Conservation (phyloP, 345 rosid species). For the Alliaria petiolata region DNA sequence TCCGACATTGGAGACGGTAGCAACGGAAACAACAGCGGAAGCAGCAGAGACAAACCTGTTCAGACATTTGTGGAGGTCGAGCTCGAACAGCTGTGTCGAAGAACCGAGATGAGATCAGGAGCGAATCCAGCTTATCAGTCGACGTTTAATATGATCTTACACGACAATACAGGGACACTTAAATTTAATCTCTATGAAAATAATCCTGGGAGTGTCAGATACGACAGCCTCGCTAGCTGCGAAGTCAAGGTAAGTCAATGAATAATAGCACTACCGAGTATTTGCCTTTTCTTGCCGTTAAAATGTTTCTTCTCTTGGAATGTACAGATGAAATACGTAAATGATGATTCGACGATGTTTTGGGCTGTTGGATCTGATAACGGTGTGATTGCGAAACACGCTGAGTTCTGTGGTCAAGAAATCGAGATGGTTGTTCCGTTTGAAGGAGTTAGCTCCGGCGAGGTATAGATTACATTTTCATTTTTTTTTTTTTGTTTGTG, state of each 20-base stretch:
- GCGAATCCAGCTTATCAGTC: constrained; percentile 76
- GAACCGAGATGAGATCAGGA: constrained; percentile 59
- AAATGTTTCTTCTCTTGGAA: neutral
- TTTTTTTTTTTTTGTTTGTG: neutral
- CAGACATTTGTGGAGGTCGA: constrained; percentile 92
- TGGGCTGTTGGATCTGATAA: constrained; percentile 92
- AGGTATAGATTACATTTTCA: constrained; percentile 43
- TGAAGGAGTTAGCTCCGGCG: constrained; percentile 67
- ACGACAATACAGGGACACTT: constrained; percentile 65
- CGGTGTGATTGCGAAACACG: constrained; percentile 64
- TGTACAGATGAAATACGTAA: constrained; percentile 67
- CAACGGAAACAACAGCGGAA: constrained; percentile 30
- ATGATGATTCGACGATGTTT: constrained; percentile 83
- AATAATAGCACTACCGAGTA: neutral
- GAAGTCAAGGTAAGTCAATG: constrained; percentile 68
- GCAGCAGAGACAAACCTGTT: constrained; percentile 49
- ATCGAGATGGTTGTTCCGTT: constrained; percentile 91
- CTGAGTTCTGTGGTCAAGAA: constrained; percentile 77
- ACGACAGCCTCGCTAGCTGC: constrained; percentile 72
- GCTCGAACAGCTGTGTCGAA: constrained; percentile 75
- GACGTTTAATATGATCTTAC: constrained; percentile 88
- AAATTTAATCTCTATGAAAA: constrained; percentile 68
- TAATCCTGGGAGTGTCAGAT: constrained; percentile 58
- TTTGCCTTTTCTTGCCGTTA: neutral
- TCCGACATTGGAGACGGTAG: constrained; percentile 35